Base-by-base conservation (phyloP, 2,329 filamentous ascomycete genomes). In the Massarina eburnea region DNA sequence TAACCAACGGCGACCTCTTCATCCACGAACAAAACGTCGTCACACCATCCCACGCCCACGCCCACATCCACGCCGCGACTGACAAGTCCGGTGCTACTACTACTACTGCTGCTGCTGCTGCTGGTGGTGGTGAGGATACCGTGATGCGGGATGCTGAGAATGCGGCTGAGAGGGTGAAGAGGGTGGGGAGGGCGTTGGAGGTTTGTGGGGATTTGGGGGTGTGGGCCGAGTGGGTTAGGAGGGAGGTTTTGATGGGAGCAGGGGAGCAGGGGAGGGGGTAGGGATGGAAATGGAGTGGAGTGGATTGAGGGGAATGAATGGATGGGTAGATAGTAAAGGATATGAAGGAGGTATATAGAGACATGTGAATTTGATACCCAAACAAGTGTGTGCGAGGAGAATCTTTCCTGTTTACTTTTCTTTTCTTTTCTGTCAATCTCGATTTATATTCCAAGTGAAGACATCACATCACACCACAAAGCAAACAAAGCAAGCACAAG, bases 1-100 rank as follows among this genome's bases (percentile, higher is more conserved):
- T 79, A 17, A 73, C 78, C 27, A 83, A 85, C 45, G 85, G 80
- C 4, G 73, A 79, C 12, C 75, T 88, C 3, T 73, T 79, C 15
- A 73, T 88, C 27, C 68, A 76, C 3, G 76, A 80, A 19, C 81
- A 86, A 55, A 85, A 86, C 51, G 59, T 82, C 4, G 59, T 80
- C 14, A n/a, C 18, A 5, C 57, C 55, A 41, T 43, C 51, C 36
- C 44, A 47, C 9, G 34, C 45, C 43, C 19, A 58, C 45, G 8
- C 24, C 7, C 12, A 26, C 24, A 26, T 7, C 12, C 7, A 12
- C 24, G 24, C 7, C 7, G 24, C 24, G 24, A 26, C 24, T 12
- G 12, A 26, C 24, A 12, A 12, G 24, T 7, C 24, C 7, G 24
- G 24, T 26, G n/a, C n/a, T 30, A 4, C 27, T 18, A n/a, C n/a